These are phyloP conservation scores for Zymoseptoria brevis DNA, from an alignment of 2,329 filamentous ascomycete species.

Conservation along the genomic window DNA sequence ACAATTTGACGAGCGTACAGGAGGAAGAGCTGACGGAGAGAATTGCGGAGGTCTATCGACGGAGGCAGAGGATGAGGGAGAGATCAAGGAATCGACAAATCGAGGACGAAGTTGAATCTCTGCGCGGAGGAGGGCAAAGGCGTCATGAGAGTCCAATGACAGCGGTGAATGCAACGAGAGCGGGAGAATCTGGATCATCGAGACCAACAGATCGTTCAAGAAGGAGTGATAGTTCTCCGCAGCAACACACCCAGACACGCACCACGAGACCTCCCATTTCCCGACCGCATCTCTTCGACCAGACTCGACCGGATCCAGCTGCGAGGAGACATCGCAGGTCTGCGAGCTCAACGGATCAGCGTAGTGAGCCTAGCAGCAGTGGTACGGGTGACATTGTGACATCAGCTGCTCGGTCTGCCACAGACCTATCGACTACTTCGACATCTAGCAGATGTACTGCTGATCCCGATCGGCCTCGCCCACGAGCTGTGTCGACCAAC, in stretches of 20 bases:
- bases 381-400: conserved; percentile 32
- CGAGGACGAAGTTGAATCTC: not conserved
- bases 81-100: conserved; percentile 20
- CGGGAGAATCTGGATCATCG: conserved; percentile 2
- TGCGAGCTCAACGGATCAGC: conserved; percentile 31
- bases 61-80: conserved; percentile 56
- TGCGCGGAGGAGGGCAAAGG: conserved; percentile 48
- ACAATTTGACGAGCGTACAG: conserved; percentile 73
- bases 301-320: conserved; percentile 25
- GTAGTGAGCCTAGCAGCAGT: conserved; percentile 28
- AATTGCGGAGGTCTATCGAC: conserved; percentile 80
- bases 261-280: conserved; percentile 36
- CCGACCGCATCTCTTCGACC: conserved; percentile 39
- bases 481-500: conserved; percentile 33
- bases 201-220: not conserved
- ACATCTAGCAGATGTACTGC: conserved; percentile 14
- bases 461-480: conserved; percentile 20
- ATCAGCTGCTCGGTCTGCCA: conserved; percentile 55
- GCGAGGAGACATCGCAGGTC: conserved; percentile 35
- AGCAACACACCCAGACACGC: conserved; percentile 21
- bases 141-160: conserved; percentile 18
- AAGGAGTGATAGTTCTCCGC: conserved; percentile 8
- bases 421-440: conserved; percentile 46
- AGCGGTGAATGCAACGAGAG: conserved; percentile 4
- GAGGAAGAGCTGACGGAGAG: conserved; percentile 86